Base-by-base conservation (phyloP, 345 rosid genomes). In the Pistacia integerrima region DNA sequence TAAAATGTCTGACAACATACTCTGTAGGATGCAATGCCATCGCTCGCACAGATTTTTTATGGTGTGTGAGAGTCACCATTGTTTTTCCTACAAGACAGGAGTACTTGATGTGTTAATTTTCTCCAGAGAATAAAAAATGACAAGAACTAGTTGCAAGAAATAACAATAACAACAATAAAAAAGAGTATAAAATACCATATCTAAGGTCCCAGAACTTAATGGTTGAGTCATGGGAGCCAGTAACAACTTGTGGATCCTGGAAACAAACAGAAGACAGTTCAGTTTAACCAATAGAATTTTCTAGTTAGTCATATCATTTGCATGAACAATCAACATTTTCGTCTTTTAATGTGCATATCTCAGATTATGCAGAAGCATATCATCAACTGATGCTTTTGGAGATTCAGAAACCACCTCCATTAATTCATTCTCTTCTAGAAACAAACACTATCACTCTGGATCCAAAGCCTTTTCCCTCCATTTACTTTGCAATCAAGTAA, bases 221-320 rank as follows among this genome's bases (percentile, higher is more conserved):
- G 75, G 99, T 97, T 6, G 94, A 63, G 79, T 97, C 99, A 81
- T 97, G 98, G 25, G 99, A 92, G 77, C 99, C 99, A 18, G 99
- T 94, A 68, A 97, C 97, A 70, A 97, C 99, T 89, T 94, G 97
- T 30, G 99, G 99, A 84, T 97, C 98, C 98, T 97, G 87, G 64
- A 78, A 57, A 82, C 62, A 80, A 35, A 64, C 58, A 25, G 77
- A 80, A 33, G 60, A 48, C 7, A 52, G 46, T 69, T 51, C 41
- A 77, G 17, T 69, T 69, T 68, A 74, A 51, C 44, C 16, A 64
- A 55, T 1, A 56, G 20, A 57, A 52, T 52, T 18, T 69, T 9
- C 33, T 16, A 28, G 58, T 4, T 30, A 44, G 54, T 66, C 33
- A 20, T 4, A 25, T 51, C n/a, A 51, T 33, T 69, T 69, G 17